Conservation (phyloP, 2,329 filamentous ascomycete species). For the Tolypocladium endophyticum region DNA sequence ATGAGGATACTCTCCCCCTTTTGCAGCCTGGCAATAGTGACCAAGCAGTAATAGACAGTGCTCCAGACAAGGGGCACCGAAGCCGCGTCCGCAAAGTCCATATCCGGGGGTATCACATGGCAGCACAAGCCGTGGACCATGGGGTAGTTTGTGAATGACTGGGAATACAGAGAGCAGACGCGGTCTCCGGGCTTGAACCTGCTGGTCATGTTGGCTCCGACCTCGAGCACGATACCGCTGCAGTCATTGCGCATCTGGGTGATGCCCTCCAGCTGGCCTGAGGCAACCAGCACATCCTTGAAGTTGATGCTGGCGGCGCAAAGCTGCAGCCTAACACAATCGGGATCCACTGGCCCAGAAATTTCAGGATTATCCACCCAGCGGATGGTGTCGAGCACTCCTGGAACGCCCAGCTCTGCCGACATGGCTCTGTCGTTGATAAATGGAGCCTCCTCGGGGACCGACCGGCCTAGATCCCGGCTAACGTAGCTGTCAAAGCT, state of each 20-base stretch:
- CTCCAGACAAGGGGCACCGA: conserved; percentile 11
- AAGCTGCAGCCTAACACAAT: conserved; percentile 5
- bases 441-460: conserved; percentile 1
- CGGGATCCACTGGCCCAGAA: conserved; percentile 3
- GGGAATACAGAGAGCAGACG: conserved; percentile 7
- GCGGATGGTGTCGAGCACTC: conserved; percentile 8
- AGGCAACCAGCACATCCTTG: conserved; percentile 23
- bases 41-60: conserved; percentile 15
- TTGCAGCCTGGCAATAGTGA: conserved; percentile 9
- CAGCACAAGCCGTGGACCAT: conserved; percentile 7
- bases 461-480: neutral
- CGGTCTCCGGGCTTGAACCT: conserved; percentile 15
- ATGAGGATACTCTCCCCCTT: conserved; percentile 12
- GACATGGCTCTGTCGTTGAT: neutral
- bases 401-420: conserved; percentile 7
- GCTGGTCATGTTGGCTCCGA: conserved; percentile 15
- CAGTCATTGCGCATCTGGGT: conserved; percentile 20
- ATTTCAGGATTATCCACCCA: conserved; percentile 8
- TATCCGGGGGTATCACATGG: conserved; percentile 2
- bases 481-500: conserved; percentile 1
- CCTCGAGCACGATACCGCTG: conserved; percentile 18
- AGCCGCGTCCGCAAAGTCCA: conserved; percentile 7
- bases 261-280: conserved; percentile 19
- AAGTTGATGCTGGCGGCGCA: conserved; percentile 16
- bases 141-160: conserved; percentile 6